Percentiles rank a stretch among this genome's conserved stretches.
Conservation (phyloP, 345 rosid species). For the Eucalyptus regnans region DNA sequence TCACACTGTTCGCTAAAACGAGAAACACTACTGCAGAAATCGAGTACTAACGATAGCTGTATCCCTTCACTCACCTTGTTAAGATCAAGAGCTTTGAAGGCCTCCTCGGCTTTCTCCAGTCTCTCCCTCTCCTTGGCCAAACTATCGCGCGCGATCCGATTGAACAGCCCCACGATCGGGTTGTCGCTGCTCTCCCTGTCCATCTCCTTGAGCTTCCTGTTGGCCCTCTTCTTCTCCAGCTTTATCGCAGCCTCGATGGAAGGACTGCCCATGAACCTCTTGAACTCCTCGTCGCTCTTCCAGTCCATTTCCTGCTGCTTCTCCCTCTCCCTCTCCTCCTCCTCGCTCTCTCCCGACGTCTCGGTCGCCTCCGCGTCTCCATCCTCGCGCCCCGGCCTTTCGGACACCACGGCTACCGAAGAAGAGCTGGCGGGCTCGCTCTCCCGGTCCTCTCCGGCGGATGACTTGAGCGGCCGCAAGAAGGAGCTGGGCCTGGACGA, state of each 20-base stretch:
- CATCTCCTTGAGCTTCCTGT: conserved; percentile 78
- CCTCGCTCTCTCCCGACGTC: conserved; percentile 2
- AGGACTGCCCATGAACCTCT: conserved; percentile 93
- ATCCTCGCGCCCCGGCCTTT: conserved; percentile 3
- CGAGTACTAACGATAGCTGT: not conserved
- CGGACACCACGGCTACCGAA: conserved; percentile 31
- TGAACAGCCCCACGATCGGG: conserved; percentile 41
- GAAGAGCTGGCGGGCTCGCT: not conserved
- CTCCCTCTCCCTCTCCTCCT: conserved; percentile 20
- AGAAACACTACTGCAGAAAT: not conserved
- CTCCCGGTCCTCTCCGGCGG: not conserved
- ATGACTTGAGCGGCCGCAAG: not conserved
- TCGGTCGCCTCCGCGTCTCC: not conserved
- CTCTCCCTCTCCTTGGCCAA: conserved; percentile 68
- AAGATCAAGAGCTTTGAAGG: conserved; percentile 87
- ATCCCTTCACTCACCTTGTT: conserved; percentile 45
- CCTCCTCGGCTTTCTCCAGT: conserved; percentile 76
- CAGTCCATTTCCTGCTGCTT: conserved; percentile 78
- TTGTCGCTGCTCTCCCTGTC: conserved; percentile 44
- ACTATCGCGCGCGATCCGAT: conserved; percentile 44
- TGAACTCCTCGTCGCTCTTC: conserved; percentile 92
- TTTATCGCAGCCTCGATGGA: conserved; percentile 92
- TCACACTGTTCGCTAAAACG: not conserved
- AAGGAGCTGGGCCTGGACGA: not conserved
- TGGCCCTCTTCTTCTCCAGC: conserved; percentile 95